Evolutionary conservation across 2,329 filamentous ascomycete genomes (phyloP).

Genomic region (Aspergillus ochraceus): DNA sequence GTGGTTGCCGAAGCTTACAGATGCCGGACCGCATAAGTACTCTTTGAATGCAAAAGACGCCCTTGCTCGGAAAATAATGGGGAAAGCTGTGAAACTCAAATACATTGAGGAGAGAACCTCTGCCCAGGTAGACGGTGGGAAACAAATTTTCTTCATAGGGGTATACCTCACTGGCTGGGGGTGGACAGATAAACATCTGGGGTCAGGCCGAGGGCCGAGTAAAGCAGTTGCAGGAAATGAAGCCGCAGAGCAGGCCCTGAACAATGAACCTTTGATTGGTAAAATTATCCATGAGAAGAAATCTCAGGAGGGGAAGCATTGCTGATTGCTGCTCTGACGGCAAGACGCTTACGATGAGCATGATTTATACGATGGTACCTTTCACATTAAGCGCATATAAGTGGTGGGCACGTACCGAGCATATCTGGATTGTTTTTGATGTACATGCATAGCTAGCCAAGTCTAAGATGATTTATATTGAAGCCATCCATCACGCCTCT

Average conservation of each 20-base stretch:
- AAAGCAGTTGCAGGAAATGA: slow-evolving; percentile 47
- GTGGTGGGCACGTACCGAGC: neutral
- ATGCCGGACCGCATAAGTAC: slow-evolving; percentile 25
- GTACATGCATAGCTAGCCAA: too few species aligned
- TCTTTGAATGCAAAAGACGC: slow-evolving; percentile 53
- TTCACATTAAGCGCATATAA: too few species aligned
- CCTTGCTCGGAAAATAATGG: slow-evolving; percentile 55
- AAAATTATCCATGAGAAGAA: slow-evolving; percentile 28
- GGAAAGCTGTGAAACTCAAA: slow-evolving; percentile 58
- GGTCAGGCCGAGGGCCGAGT: slow-evolving; percentile 45
- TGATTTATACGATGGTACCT: neutral
- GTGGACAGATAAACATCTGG: slow-evolving; percentile 44
- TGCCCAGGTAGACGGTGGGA: slow-evolving; percentile 35
- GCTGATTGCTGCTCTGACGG: neutral
- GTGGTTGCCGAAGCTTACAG: slow-evolving; percentile 66
- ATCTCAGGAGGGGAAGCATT: neutral
- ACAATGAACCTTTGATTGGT: slow-evolving; percentile 39
- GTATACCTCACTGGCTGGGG: slow-evolving; percentile 52
- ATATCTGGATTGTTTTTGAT: neutral
- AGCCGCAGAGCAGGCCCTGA: slow-evolving; percentile 44
- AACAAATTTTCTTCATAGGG: slow-evolving; percentile 45
- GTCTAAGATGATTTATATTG: too few species aligned
- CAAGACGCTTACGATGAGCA: neutral
- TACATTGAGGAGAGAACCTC: slow-evolving; percentile 54
- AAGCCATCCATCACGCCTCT: too few species aligned